Percentiles rank a stretch among this genome's conserved stretches.
Evolutionary conservation across 139 green algal species (phyloP).

Genomic region (Chlorella sp.): DNA sequence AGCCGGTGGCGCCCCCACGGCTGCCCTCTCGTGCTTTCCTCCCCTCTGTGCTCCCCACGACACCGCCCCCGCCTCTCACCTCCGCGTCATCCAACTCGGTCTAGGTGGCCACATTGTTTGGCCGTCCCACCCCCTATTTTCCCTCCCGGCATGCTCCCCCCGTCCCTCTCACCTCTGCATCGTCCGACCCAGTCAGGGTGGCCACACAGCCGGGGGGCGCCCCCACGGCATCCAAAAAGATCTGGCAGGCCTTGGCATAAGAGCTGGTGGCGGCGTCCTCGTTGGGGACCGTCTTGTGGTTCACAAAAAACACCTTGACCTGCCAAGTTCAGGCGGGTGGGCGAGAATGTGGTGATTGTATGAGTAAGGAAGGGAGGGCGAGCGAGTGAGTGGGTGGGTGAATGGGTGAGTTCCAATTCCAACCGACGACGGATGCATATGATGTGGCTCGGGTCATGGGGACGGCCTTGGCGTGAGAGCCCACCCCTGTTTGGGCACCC

Average conservation of each 20-base stretch:
- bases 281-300: conserved; percentile 83
- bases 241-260: conserved; percentile 69
- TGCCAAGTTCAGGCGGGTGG: conserved; percentile 60
- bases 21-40: too few relatives aligned
- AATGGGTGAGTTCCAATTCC: too few relatives aligned
- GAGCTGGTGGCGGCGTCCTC: conserved; percentile 67
- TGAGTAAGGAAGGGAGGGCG: too few relatives aligned
- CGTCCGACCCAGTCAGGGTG: background rate
- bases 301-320: conserved; percentile 77
- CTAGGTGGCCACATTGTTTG: background rate
- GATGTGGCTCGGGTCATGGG: background rate
- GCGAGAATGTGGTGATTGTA: too few relatives aligned
- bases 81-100: background rate
- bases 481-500: too few relatives aligned
- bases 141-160: too few relatives aligned
- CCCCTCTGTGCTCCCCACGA: background rate
- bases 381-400: too few relatives aligned
- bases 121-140: too few relatives aligned
- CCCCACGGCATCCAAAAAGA: conserved; percentile 56
- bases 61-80: background rate
- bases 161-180: background rate
- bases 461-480: too few relatives aligned
- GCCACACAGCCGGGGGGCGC: background rate
- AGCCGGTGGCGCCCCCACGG: background rate
- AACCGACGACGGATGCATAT: too few relatives aligned